Base-by-base conservation (phyloP, 257 asterid genomes). In the Ligustrum vulgare region DNA sequence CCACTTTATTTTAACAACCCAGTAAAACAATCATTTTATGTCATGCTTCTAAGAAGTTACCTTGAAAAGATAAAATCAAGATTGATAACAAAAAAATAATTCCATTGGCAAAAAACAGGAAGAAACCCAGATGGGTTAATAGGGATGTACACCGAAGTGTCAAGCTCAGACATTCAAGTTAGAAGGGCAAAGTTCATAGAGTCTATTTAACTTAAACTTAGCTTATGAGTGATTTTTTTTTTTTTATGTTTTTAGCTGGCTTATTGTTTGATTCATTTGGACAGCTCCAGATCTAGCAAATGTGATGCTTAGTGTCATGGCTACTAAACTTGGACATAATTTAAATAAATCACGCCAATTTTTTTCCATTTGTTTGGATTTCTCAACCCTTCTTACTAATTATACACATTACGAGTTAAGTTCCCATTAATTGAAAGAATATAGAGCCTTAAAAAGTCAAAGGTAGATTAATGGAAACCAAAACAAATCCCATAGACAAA, bases 251-350 rank as follows among this genome's bases (percentile, higher is more conserved):
- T 22, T 56, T 31, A 20, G 28, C 13, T 56, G 32, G 37, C 25
- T 33, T 71, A 11, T 71, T 51, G 20, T 71, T 71, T 51, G 47
- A 15, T 71, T 33, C 47, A 51, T 33, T 33, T n/a, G n/a, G 75
- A 28, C 75, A 18, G 31, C 75, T 10, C 49, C 60, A 22, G 22
- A 66, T 33, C 18, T 23, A 3, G 2, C 37, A 33, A 74, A 75
- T 33, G 9, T 47, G 31, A 31, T 64, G 37, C 67, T 28, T 64
- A 20, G 1, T 12, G 2, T 31, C 43, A 68, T 23, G 75, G n/a
- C 25, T 72, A 71, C 72, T 70, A 33, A 31, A 39, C 37, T 63
- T 15, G 9, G 37, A 13, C 60, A 49, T 49, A 32, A 65, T 36
- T 67, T 12, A 41, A 68, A 37, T 25, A 51, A 49, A 35, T 20